A percentile compares a stretch with the other conserved stretches of the same genome.
Evolutionary conservation across 2,329 filamentous ascomycete genomes (phyloP).

Genomic region (Aspergillus puulaauensis): DNA sequence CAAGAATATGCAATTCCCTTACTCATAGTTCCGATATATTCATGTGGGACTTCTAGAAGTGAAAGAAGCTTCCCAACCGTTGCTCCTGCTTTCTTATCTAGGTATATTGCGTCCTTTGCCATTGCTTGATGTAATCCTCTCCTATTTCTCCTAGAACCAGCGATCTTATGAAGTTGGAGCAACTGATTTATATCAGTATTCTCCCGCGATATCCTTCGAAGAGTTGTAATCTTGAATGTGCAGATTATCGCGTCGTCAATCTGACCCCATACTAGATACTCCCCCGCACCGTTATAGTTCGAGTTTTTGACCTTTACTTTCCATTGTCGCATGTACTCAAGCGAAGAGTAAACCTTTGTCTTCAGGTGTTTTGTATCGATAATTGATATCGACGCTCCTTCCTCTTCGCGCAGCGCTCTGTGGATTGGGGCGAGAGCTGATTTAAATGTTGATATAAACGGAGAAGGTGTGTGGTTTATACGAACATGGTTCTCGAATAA

Average conservation of each 20-base stretch:
- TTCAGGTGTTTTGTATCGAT: conserved; percentile 30
- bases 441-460: conserved; percentile 35
- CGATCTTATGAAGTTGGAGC: conserved; percentile 27
- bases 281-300: conserved; percentile 28
- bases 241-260: conserved; percentile 30
- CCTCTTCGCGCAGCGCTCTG: conserved; percentile 23
- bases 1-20: conserved; percentile 22
- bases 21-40: conserved; percentile 23
- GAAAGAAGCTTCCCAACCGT: conserved; percentile 24
- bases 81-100: conserved; percentile 19
- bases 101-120: background rate
- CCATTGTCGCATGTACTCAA: conserved; percentile 21
- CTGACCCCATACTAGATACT: conserved; percentile 37
- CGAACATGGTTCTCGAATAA: conserved; percentile 27
- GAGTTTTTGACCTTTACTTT: conserved; percentile 22
- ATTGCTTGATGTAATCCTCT: conserved; percentile 17
- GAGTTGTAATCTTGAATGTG: conserved; percentile 22
- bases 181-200: conserved; percentile 23
- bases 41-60: conserved; percentile 20
- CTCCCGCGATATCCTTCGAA: conserved; percentile 20
- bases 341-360: conserved; percentile 27
- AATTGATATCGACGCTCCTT: conserved; percentile 28
- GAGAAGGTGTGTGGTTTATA: conserved; percentile 19
- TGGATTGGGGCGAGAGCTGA: conserved; percentile 32
- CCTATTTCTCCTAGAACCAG: background rate